Evolutionary conservation across 1,284 basidiomycete species (phyloP), one percentile per base, ranked within the genome.

Genomic region (Cryptococcus neoformans): DNA sequence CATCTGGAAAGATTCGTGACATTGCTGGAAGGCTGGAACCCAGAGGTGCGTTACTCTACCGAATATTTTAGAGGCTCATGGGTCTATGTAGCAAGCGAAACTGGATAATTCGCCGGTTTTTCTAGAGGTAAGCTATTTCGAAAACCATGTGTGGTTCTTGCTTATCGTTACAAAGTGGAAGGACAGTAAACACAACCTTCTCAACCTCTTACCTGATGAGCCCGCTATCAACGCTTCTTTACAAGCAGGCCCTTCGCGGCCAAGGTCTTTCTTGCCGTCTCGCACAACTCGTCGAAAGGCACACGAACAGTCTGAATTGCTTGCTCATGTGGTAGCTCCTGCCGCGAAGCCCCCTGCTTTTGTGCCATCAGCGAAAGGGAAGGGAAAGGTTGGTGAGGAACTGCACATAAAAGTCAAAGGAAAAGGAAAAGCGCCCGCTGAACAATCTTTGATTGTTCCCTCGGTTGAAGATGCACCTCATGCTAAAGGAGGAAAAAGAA

Each of bases 1-100:
- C 91, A 94, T 67, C 80, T 93, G 75, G 87, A 92, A 63, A 81
- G 86, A 56, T 93, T 88, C 68, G 82, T 84, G 3, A 85, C 83
- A 28, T 81, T 93, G 77, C 77, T 90, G 44, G 81, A 70, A 11
- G 74, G 81, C 5, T 94, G 85, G 74, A 83, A 92, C 72, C 90
- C 90, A 2, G 77, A 81, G 72, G 89, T 89, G 62, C 53, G 82
- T 72, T 52, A 1, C n/a, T 39, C 38, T 2, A 34, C 21, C 11
- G 17, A 35, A 14, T 16, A 8, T 44, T 40, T 7, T 6, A n/a
- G 14, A 11, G 44, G 4, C 34, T 48, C 36, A 38, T 45, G 4
- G 8, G 8, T n/a, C 39, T 49, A 38, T 45, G 42, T 58, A 90
- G 88, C 79, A 79, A 40, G 88, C 88, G 7, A 92, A 92, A 70